Evolutionary conservation across 116 monocot species (phyloP), one percentile per base, ranked within the genome.

Genomic region (Posidonia oceanica): DNA sequence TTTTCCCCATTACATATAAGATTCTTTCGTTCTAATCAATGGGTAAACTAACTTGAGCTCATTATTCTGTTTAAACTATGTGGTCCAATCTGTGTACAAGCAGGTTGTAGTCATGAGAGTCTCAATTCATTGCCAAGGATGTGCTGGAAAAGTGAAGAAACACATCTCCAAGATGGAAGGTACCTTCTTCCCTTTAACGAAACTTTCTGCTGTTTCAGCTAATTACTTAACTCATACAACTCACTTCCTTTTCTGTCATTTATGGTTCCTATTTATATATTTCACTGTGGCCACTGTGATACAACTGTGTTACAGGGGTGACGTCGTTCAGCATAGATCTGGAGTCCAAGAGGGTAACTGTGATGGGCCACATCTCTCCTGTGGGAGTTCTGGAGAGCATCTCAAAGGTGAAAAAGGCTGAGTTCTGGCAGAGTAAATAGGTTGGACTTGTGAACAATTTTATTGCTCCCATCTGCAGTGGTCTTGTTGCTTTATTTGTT

Each of bases 151-250:
- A 75, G 86, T 93, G 6, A 88, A 79, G 75, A 93, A 88, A 74
- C 88, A 86, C 59, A 83, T 93, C 61, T 80, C 88, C 58, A 93
- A 82, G 65, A 93, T 93, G 93, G 86, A 93, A 84, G 93, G 93
- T 91, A 74, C 44, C 4, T 0, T 29, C 29, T 29, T 1, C 29
- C 29, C 29, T 29, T 29, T 29, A 29, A 29, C 0, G 29, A 1
- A 29, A 29, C 29, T 29, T 29, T 29, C 29, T 29, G 29, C 29
- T 0, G 29, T 29, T 0, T 29, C 29, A 29, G 29, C 29, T 29
- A 29, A 29, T 29, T 29, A 29, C 29, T 0, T 0, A 0, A 29
- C 29, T 29, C 29, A 29, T 29, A 29, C 29, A 29, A 29, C 29
- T 54, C 69, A 53, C 48, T 16, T 23, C 29, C 14, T 12, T 36